phyloP scores from a whole-genome alignment of 2,329 filamentous ascomycete species.

The Ophiostoma ulmi region DNA sequence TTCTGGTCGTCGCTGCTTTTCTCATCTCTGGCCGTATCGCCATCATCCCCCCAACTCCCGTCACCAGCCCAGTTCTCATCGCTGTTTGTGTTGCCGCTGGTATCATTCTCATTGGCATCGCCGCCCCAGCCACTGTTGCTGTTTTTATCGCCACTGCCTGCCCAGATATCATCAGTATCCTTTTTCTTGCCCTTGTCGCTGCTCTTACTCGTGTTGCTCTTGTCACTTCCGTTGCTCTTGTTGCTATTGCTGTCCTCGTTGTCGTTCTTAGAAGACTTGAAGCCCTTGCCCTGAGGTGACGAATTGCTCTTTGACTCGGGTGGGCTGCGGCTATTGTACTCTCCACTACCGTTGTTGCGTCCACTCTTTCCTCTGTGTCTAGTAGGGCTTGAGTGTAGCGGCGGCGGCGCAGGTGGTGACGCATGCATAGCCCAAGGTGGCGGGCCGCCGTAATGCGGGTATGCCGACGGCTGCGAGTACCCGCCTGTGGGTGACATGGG shows the following conservation, averaged over 20 bases:
- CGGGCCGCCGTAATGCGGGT: background rate
- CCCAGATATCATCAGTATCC: background rate
- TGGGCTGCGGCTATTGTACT: background rate
- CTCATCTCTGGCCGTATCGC: background rate
- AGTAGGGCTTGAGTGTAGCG: background rate
- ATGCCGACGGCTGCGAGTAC: background rate
- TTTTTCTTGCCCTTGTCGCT: background rate
- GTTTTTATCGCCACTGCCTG: too few relatives aligned
- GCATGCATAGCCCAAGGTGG: conserved; percentile 1
- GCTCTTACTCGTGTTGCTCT: background rate
- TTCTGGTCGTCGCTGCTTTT: background rate
- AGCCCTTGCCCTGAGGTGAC: background rate
- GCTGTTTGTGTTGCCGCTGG: background rate
- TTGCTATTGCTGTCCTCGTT: background rate
- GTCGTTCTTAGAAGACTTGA: background rate
- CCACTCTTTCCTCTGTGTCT: background rate
- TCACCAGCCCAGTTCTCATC: background rate
- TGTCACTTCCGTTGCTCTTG: background rate
- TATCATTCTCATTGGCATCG: background rate
- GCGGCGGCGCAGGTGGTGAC: background rate
- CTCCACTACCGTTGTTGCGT: background rate
- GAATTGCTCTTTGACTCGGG: background rate
- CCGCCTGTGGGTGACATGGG: background rate
- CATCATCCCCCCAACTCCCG: background rate
- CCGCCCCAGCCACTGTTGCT: too few relatives aligned